Percentiles rank a stretch among this genome's conserved stretches.
Conservation (phyloP, 441 rosid genomes). For the Bocquillonia castaneifolia region DNA sequence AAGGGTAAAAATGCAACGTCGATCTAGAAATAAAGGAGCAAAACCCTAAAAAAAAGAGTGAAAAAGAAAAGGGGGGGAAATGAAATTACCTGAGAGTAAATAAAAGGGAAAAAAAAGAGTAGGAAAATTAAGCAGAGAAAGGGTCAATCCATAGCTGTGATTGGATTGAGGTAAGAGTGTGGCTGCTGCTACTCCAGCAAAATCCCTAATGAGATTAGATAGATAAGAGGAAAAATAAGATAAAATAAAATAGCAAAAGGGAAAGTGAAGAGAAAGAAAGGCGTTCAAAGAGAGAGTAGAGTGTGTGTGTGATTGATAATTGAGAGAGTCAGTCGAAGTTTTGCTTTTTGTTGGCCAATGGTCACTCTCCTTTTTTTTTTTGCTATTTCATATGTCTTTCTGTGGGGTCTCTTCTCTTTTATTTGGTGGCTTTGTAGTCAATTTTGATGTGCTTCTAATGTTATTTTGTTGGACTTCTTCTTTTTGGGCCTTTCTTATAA, state of each 20-base stretch:
- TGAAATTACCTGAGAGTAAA: constrained; percentile 24
- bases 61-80: background rate
- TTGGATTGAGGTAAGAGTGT: constrained; percentile 23
- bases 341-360: constrained; percentile 28
- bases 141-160: constrained; percentile 42
- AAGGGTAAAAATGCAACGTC: constrained; percentile 8
- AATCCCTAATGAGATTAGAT: constrained; percentile 38
- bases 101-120: constrained; percentile 13
- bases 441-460: no score
- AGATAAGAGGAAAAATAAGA: constrained; percentile 31
- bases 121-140: constrained; percentile 24
- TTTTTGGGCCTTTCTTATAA: no score
- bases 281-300: no score
- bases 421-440: no score
- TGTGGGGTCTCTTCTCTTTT: no score
- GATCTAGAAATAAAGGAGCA: constrained; percentile 29
- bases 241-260: constrained; percentile 7
- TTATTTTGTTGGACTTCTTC: no score
- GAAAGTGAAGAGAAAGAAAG: constrained; percentile 29
- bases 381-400: no score
- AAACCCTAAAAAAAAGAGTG: constrained; percentile 5
- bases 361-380: no score
- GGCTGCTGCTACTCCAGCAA: constrained; percentile 47
- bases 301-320: no score
- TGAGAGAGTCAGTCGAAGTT: no score